Percentiles rank a stretch among this genome's conserved stretches.
Conservation (phyloP, 2,329 filamentous ascomycete species). For the Neofusicoccum umdonicola region DNA sequence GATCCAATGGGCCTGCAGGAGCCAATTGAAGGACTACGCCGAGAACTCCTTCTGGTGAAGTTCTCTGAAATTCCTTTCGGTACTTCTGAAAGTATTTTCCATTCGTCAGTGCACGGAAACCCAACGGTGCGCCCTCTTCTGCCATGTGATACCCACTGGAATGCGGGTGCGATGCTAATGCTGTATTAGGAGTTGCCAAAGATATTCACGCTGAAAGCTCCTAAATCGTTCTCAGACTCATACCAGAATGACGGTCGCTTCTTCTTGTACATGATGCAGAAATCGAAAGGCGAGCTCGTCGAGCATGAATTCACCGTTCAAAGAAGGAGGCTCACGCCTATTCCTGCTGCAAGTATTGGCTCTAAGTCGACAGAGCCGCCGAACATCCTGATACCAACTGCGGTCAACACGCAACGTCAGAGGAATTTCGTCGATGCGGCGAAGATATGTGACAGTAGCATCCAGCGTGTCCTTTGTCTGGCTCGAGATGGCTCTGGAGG, state of each 20-base stretch:
- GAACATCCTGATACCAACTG: constrained; percentile 35
- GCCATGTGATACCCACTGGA: not conserved
- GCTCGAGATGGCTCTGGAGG: constrained; percentile 24
- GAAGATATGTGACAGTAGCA: constrained; percentile 32
- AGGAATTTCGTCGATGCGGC: constrained; percentile 28
- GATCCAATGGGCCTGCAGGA: constrained; percentile 27
- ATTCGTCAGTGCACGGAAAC: not conserved
- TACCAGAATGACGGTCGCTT: constrained; percentile 32
- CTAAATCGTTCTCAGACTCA: constrained; percentile 36
- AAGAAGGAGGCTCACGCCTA: constrained; percentile 33
- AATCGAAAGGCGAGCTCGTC: constrained; percentile 31
- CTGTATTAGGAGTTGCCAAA: constrained; percentile 22
- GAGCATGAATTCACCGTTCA: constrained; percentile 38
- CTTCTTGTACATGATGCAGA: constrained; percentile 37
- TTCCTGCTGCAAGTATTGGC: constrained; percentile 25
- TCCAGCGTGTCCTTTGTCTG: constrained; percentile 33
- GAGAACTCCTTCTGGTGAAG: constrained; percentile 38
- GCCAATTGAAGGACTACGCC: constrained; percentile 37
- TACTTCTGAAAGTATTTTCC: constrained; percentile 17
- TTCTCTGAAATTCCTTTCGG: constrained; percentile 32
- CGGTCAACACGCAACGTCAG: constrained; percentile 28
- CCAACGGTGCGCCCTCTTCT: constrained; percentile 23
- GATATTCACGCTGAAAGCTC: constrained; percentile 31
- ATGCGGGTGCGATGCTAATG: no score
- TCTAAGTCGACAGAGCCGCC: not conserved